These are phyloP conservation scores for Ochetophila trinervis DNA, from an alignment of 306 rosid species.

Conservation along the genomic window DNA sequence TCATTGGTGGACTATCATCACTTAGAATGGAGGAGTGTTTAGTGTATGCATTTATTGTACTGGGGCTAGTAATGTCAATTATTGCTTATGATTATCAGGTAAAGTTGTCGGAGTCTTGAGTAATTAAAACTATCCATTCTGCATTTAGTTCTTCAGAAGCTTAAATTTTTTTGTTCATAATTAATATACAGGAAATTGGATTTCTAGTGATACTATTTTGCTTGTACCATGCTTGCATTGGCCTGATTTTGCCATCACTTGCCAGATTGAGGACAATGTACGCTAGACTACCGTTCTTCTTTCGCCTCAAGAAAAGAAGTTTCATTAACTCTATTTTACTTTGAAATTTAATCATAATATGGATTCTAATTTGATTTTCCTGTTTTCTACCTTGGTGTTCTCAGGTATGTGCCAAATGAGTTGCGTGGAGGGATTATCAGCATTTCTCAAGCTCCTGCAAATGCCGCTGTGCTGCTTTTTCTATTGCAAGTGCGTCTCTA, in stretches of 20 bases:
- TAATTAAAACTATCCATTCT: conserved; percentile 8
- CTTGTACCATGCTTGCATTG: conserved; percentile 72
- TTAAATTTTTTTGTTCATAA: conserved; percentile 22
- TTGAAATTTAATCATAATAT: not conserved
- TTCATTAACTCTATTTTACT: not conserved
- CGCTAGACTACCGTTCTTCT: conserved; percentile 18
- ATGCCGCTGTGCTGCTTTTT: conserved; percentile 67
- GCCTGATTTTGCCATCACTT: conserved; percentile 80
- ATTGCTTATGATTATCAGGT: conserved; percentile 94
- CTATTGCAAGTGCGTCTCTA: conserved; percentile 63
- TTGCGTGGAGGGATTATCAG: conserved; percentile 97
- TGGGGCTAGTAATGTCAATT: conserved; percentile 62
- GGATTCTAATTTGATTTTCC: conserved; percentile 4
- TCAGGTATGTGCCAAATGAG: conserved; percentile 91
- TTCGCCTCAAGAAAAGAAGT: not conserved
- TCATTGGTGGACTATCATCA: conserved; percentile 66
- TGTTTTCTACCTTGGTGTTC: conserved; percentile 10
- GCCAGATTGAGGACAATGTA: conserved; percentile 96
- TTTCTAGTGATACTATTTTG: conserved; percentile 66
- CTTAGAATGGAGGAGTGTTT: conserved; percentile 77
- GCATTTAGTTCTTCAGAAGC: conserved; percentile 12
- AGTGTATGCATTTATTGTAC: conserved; percentile 45
- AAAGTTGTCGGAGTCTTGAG: conserved; percentile 13
- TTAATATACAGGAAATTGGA: conserved; percentile 70
- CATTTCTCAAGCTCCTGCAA: conserved; percentile 79